Percentiles rank a stretch among this genome's conserved stretches.
Conservation (phyloP, 164 flowering plant species). For the Platanus orientalis region DNA sequence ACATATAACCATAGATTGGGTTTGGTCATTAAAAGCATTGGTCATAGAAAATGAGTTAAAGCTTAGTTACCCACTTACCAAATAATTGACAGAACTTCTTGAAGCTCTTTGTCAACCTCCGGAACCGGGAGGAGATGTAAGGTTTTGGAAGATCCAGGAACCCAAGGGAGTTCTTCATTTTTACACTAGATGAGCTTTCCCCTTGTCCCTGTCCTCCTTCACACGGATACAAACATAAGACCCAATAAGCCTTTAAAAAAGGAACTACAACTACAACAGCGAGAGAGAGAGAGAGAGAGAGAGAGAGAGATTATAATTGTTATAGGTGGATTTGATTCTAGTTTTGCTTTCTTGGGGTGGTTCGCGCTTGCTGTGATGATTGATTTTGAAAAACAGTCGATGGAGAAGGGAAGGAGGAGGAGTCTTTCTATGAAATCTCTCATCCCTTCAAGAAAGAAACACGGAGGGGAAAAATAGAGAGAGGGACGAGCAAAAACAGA, state of each 20-base stretch:
- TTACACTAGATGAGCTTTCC: slow-evolving; percentile 35
- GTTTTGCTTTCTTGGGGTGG: too few relatives aligned
- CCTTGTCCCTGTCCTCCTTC: slow-evolving; percentile 33
- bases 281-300: slow-evolving; percentile 12
- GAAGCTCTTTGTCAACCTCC: slow-evolving; percentile 60
- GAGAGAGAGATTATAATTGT: slow-evolving; percentile 7
- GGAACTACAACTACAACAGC: neutral
- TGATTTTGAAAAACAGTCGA: too few relatives aligned
- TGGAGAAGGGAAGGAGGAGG: too few relatives aligned
- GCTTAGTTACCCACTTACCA: slow-evolving; percentile 36
- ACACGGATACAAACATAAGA: slow-evolving; percentile 7
- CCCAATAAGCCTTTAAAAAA: neutral
- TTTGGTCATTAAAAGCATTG: neutral
- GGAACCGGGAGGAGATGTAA: slow-evolving; percentile 46
- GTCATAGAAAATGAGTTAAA: neutral
- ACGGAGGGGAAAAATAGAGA: too few relatives aligned
- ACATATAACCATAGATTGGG: neutral
- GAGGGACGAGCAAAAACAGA: too few relatives aligned
- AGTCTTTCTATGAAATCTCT: too few relatives aligned
- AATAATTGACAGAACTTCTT: slow-evolving; percentile 72
- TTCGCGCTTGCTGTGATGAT: too few relatives aligned
- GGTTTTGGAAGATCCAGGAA: slow-evolving; percentile 44
- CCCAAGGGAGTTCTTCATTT: slow-evolving; percentile 43
- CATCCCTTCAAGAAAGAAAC: too few relatives aligned
- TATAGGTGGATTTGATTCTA: too few relatives aligned